Base-by-base conservation (phyloP, 768 basidiomycete genomes). In the Ephemerocybe angulata region DNA sequence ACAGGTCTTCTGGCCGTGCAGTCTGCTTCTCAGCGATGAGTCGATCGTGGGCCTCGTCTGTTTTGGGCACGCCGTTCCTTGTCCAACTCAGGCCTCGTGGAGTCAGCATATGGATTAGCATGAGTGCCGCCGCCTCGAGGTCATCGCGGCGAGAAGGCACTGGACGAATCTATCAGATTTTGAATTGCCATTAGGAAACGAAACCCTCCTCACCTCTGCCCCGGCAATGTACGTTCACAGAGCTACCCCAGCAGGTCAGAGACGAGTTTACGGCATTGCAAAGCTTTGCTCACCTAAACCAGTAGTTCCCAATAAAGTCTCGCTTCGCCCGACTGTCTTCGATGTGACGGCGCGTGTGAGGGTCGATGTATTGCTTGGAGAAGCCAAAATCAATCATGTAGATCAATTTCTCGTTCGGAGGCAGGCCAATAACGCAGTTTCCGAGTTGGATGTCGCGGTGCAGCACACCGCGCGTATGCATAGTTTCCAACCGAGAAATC, bases 341-440 rank as follows among this genome's bases (percentile, higher is more conserved):
- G 54, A 91, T 87, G 62, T 91, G 88, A n/a, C 79, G 77, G 40
- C 70, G 76, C 3, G 86, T 88, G 43, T 66, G 58, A 21, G 79
- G 77, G 67, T 91, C 86, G 58, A 90, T 82, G 58, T 87, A 91
- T 29, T 78, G 78, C 63, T 90, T 90, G 17, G 88, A 88, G 66
- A 91, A 91, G 13, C 88, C 88, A 64, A 91, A 90, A 66, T 91
- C 89, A 61, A 91, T 91, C 87, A 90, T 86, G 62, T 89, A 90
- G 58, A 91, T 74, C 33, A 70, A 76, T 50, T 75, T 75, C 13
- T 86, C 75, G 58, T 87, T 71, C 1, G 85, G 82, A 3, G 76
- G 68, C 47, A 77, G 72, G 13, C 88, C 88, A 50, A 90, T 65
- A 3, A 81, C 83, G 60, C 84, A 86, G 65, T 91, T 91, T 1